Evolutionary conservation across 1,284 basidiomycete genomes (phyloP), one percentile per base, ranked within the genome.

Genomic region (Moesziomyces parantarcticus): DNA sequence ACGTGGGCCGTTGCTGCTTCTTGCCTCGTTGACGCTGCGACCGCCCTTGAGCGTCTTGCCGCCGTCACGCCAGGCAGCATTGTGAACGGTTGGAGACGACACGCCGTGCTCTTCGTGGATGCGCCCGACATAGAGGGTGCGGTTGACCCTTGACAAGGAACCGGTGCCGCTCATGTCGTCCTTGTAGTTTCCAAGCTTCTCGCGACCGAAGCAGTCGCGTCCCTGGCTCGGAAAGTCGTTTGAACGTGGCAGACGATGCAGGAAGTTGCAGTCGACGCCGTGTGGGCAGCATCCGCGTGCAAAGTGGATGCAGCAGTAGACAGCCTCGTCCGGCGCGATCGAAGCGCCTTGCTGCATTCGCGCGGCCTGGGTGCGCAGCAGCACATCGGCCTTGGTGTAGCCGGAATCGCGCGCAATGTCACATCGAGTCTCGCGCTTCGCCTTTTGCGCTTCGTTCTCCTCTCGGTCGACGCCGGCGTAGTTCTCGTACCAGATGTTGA

Each of bases 91-190:
- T 3, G 74, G 54, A 13, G 69, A 62, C 3, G 75, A 65, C 5
- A 72, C 56, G 14, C 69, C 69, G 32, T 66, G 63, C 56, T 83
- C 82, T 53, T 83, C 82, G 55, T 76, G 71, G 39, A 99, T 94
- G 69, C 94, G 88, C 2, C 94, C 96, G 46, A 99, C 90, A 83
- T 99, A 99, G 20, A 99, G 84, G 44, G 97, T 99, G 64, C 95
- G 87, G 84, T 99, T 99, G 84, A 94, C 90, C 42, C 94, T 87
- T 80, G 91, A 92, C 86, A 99, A 97, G 57, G 92, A 93, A 21
- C 96, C 96, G 23, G 98, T 96, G 84, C 96, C 96, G 76, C 96
- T 97, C 96, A 99, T 99, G 85, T 99, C 97, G 84, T 99, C 96
- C 72, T 96, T 88, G 86, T 98, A 99, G 84, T 95, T 94, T 1